These are phyloP conservation scores for Rhodamnia rubescens DNA, from an alignment of 345 rosid species.

Conservation along the genomic window DNA sequence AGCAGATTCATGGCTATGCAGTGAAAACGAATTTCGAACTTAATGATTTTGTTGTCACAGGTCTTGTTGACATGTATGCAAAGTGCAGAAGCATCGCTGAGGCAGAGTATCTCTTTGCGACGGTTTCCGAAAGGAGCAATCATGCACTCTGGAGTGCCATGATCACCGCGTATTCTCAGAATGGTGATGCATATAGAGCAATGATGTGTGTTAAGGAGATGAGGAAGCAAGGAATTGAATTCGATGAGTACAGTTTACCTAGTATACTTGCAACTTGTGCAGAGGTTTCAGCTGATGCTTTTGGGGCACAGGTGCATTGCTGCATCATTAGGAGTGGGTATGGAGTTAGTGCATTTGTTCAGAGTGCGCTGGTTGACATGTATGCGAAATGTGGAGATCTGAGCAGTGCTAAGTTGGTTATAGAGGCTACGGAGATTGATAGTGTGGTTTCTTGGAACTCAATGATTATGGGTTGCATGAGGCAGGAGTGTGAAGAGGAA, in stretches of 20 bases:
- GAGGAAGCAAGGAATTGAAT: constrained; percentile 39
- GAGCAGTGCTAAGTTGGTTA: constrained; percentile 36
- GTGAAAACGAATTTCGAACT: constrained; percentile 39
- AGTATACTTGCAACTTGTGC: constrained; percentile 68
- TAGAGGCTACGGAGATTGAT: constrained; percentile 37
- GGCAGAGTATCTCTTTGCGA: constrained; percentile 57
- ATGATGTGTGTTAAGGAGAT: constrained; percentile 50
- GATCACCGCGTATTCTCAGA: constrained; percentile 64
- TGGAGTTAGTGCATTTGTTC: constrained; percentile 52
- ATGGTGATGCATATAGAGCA: constrained; percentile 47
- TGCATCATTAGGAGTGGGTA: constrained; percentile 61
- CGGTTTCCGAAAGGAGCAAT: constrained; percentile 23
- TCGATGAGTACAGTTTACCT: constrained; percentile 79
- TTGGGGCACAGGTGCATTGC: constrained; percentile 71
- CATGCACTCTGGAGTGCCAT: constrained; percentile 84
- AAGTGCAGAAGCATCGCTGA: constrained; percentile 51
- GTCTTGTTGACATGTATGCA: constrained; percentile 76
- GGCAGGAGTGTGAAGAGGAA: constrained; percentile 49
- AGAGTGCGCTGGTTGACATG: constrained; percentile 75
- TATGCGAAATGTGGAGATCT: constrained; percentile 70
- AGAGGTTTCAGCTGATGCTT: constrained; percentile 23
- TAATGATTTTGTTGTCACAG: constrained; percentile 54
- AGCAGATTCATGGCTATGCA: constrained; percentile 61
- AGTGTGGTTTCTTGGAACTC: constrained; percentile 81
- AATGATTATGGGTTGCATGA: constrained; percentile 64